Evolutionary conservation across 2,329 filamentous ascomycete genomes (phyloP), one percentile per base, ranked within the genome.

Genomic region (Zymoseptoria tritici): DNA sequence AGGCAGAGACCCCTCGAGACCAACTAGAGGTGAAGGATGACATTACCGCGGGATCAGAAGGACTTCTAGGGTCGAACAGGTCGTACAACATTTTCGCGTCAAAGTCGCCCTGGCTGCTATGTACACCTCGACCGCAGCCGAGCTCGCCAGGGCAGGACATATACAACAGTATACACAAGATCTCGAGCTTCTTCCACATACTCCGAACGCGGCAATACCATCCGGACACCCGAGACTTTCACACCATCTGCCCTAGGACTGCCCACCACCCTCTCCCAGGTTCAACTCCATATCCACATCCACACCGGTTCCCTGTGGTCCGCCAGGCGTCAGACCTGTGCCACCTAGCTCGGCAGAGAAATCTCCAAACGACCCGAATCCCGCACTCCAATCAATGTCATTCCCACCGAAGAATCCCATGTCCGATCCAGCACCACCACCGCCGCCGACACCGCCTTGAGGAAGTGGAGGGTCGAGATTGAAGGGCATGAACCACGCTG

Each of bases 401-500:
- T n/a, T 46, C 36, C 36, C 36, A 7, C 36, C 13, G 36, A 46
- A 46, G 36, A 46, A 46, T 13, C 36, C 36, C 36, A 46, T 46
- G 6, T 46, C 36, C 11, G 36, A 46, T 16, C 36, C 13, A n/a
- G 36, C 16, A 16, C 36, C 36, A 16, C 36, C 36, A 6, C 16
- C 36, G 16, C 36, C 16, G 36, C 36, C 36, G 36, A n/a, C 36
- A 46, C 36, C 36, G 36, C 36, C 36, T 46, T 46, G 36, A 46
- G 36, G 36, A n/a, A 46, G 36, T 19, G 52, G n/a, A 20, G 91
- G 89, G 60, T 94, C 89, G 75, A 96, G 85, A 71, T 96, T 95
- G 75, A 96, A 96, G 1, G 92, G 91, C 79, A 96, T 86, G 73
- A 95, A 96, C 90, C 92, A 97, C 4, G 89, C 90, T 56, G 86